These are phyloP conservation scores for Phlegmacium glaucopus DNA, from an alignment of 768 basidiomycete species.

Conservation along the genomic window DNA sequence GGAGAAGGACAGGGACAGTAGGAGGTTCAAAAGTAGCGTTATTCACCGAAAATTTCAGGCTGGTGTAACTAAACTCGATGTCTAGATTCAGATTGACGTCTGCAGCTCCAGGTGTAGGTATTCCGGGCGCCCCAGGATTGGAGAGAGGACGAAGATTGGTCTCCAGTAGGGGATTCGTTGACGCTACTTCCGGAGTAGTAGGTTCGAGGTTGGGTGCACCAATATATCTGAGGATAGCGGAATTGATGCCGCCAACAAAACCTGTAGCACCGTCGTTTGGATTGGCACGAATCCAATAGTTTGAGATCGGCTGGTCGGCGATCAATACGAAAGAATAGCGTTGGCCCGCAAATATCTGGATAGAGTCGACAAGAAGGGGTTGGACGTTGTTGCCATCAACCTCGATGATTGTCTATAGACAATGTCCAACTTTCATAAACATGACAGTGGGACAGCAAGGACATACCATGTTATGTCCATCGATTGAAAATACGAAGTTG, in stretches of 20 bases:
- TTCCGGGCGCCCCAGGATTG: slow-evolving; percentile 27
- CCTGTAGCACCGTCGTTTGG: slow-evolving; percentile 18
- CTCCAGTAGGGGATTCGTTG: slow-evolving; percentile 32
- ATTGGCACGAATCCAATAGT: slow-evolving; percentile 48
- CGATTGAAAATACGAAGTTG: slow-evolving; percentile 42
- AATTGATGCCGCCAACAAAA: slow-evolving; percentile 31
- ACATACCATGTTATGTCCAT: slow-evolving; percentile 38
- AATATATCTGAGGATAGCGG: slow-evolving; percentile 48
- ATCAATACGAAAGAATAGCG: slow-evolving; percentile 35
- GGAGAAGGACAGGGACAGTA: slow-evolving; percentile 50
- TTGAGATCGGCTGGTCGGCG: slow-evolving; percentile 42
- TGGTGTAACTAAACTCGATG: slow-evolving; percentile 22
- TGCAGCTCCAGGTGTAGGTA: slow-evolving; percentile 32
- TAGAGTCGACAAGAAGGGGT: slow-evolving; percentile 40
- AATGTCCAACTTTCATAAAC: neutral
- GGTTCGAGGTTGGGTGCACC: slow-evolving; percentile 47
- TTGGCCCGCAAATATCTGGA: slow-evolving; percentile 38
- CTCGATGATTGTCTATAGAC: slow-evolving; percentile 46
- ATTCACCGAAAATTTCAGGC: slow-evolving; percentile 29
- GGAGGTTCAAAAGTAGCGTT: slow-evolving; percentile 32
- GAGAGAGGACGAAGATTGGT: slow-evolving; percentile 35
- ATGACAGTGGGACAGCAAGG: too few relatives aligned
- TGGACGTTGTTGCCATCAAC: slow-evolving; percentile 41
- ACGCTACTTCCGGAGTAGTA: slow-evolving; percentile 21
- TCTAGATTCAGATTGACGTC: slow-evolving; percentile 38